Evolutionary conservation across 2,329 filamentous ascomycete species (phyloP).

Genomic region (Esteya vermicola): DNA sequence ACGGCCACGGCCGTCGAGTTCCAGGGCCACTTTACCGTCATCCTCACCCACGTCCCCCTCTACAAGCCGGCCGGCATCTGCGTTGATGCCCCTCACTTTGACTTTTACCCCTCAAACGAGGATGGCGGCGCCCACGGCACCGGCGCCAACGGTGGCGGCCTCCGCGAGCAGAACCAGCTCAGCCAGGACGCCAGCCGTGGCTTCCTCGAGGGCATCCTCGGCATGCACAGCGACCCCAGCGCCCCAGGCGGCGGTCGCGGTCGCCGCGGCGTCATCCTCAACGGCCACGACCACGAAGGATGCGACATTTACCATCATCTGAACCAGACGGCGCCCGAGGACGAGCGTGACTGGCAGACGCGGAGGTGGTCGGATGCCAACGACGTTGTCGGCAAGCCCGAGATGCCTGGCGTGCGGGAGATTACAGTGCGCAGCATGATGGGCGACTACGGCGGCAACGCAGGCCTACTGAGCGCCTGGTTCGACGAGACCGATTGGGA

Average conservation of each 20-base stretch:
- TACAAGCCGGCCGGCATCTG: slow-evolving; percentile 75
- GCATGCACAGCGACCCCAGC: slow-evolving; percentile 49
- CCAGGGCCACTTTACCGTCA: slow-evolving; percentile 57
- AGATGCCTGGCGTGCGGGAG: slow-evolving; percentile 58
- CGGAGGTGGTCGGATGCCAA: slow-evolving; percentile 33
- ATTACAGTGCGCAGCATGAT: slow-evolving; percentile 97
- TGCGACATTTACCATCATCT: slow-evolving; percentile 82
- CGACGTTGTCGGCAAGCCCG: slow-evolving; percentile 24
- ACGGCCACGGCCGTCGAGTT: slow-evolving; percentile 46
- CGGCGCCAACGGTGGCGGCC: slow-evolving; percentile 43
- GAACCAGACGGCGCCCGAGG: slow-evolving; percentile 37
- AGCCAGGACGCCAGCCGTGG: slow-evolving; percentile 56
- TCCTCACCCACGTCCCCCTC: slow-evolving; percentile 85
- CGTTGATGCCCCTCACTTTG: slow-evolving; percentile 70
- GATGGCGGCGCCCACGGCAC: no score
- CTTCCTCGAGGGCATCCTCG: slow-evolving; percentile 74
- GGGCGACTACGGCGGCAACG: slow-evolving; percentile 89
- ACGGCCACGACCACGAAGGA: slow-evolving; percentile 89
- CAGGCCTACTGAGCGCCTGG: slow-evolving; percentile 78
- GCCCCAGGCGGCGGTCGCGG: slow-evolving; percentile 50
- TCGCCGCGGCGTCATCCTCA: slow-evolving; percentile 65
- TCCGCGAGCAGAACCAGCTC: slow-evolving; percentile 87
- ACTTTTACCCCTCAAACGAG: no score
- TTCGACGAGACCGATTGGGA: slow-evolving; percentile 59
- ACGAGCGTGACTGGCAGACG: slow-evolving; percentile 35